These are phyloP conservation scores for Remersonia thermophila DNA, from an alignment of 2,329 filamentous ascomycete species.

Conservation along the genomic window DNA sequence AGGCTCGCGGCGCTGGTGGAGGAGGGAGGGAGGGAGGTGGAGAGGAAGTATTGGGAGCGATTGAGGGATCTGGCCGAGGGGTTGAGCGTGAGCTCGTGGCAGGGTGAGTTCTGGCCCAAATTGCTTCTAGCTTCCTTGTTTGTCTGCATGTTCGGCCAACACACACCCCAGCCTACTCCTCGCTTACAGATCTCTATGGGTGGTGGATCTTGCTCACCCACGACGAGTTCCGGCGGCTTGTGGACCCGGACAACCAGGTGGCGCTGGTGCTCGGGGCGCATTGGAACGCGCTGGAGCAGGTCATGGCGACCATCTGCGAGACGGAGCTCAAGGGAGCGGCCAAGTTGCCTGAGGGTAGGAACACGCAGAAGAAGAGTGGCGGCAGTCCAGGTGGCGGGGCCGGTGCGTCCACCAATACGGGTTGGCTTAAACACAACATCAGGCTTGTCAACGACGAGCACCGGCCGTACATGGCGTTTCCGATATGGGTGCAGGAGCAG, in stretches of 20 bases:
- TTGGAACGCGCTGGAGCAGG: slow-evolving; percentile 42
- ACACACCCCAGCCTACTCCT: slow-evolving; percentile 32
- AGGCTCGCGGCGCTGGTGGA: slow-evolving; percentile 28
- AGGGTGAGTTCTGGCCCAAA: slow-evolving; percentile 27
- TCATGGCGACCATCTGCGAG: slow-evolving; percentile 38
- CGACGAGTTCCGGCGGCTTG: slow-evolving; percentile 36
- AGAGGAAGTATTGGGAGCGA: slow-evolving; percentile 33
- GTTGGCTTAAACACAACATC: slow-evolving; percentile 36
- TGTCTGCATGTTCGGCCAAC: background rate
- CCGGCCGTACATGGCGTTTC: slow-evolving; percentile 38
- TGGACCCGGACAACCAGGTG: slow-evolving; percentile 34
- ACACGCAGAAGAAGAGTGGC: no score
- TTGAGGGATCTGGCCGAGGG: slow-evolving; percentile 37
- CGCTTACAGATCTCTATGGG: slow-evolving; percentile 36
- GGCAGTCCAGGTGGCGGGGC: no score
- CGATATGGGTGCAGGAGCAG: slow-evolving; percentile 41
- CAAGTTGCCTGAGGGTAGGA: slow-evolving; percentile 6
- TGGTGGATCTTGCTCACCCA: slow-evolving; percentile 49
- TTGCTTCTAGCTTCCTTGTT: background rate
- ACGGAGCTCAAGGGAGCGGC: slow-evolving; percentile 23
- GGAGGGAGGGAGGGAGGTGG: slow-evolving; percentile 23
- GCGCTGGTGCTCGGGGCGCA: slow-evolving; percentile 38
- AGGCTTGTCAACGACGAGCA: slow-evolving; percentile 30
- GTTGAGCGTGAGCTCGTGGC: slow-evolving; percentile 39
- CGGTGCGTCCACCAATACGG: slow-evolving; percentile 31